phyloP scores from a whole-genome alignment of 177 flowering plant genomes.

The Telopea speciosissima region DNA sequence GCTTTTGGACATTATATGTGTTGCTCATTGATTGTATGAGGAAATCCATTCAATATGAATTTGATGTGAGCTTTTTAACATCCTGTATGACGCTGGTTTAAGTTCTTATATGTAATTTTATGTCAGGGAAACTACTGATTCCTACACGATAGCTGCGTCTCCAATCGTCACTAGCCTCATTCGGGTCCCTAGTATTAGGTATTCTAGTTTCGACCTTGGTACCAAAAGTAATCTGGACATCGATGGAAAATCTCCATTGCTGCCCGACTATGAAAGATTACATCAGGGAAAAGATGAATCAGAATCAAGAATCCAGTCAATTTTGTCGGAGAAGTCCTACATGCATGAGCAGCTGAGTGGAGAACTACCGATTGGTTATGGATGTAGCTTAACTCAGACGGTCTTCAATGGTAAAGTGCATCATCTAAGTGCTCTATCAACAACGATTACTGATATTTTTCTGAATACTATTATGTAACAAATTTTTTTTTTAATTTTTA shows the following conservation, averaged over 20 bases:
- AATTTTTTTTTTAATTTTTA: neutral
- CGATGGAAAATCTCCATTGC: conserved; percentile 43
- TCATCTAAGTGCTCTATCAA: neutral
- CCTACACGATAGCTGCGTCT: conserved; percentile 65
- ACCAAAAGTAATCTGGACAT: conserved; percentile 30
- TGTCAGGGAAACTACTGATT: conserved; percentile 48
- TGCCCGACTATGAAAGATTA: conserved; percentile 29
- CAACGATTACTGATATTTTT: neutral
- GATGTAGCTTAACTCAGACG: conserved; percentile 83
- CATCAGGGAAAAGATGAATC: conserved; percentile 29
- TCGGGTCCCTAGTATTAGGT: conserved; percentile 24
- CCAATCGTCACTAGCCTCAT: conserved; percentile 43
- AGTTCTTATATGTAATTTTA: neutral
- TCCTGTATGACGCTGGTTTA: neutral
- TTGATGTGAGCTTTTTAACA: neutral
- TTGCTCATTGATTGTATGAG: neutral
- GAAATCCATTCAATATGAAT: neutral
- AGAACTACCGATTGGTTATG: conserved; percentile 56
- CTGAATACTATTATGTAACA: neutral
- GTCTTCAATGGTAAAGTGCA: conserved; percentile 67
- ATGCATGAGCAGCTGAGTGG: conserved; percentile 38
- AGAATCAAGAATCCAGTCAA: conserved; percentile 25
- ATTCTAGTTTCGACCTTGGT: conserved; percentile 26
- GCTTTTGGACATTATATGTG: neutral
- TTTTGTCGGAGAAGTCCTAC: conserved; percentile 32